Evolutionary conservation across 768 basidiomycete species (phyloP).

Genomic region (Lentinula raphanica): DNA sequence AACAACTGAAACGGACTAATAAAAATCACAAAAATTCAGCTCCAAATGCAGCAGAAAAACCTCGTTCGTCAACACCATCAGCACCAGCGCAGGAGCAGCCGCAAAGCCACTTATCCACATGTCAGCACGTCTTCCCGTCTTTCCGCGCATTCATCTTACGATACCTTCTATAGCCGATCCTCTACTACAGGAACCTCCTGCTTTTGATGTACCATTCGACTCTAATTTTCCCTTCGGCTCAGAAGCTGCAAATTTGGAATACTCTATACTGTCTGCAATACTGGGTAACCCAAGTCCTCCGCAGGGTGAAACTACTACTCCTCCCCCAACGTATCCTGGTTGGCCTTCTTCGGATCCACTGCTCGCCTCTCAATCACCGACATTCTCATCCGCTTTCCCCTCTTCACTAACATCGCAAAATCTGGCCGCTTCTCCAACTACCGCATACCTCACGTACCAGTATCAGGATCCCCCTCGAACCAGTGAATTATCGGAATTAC

Average conservation of each 20-base stretch:
- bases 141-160: slow-evolving; percentile 10
- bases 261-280: slow-evolving; percentile 90
- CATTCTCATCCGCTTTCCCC: slow-evolving; percentile 4
- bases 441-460: slow-evolving; percentile 43
- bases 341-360: slow-evolving; percentile 33
- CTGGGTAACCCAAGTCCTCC: slow-evolving; percentile 71
- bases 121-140: slow-evolving; percentile 20
- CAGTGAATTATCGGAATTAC: slow-evolving; percentile 33
- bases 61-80: slow-evolving; percentile 22
- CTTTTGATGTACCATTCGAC: slow-evolving; percentile 60
- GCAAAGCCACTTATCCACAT: slow-evolving; percentile 20
- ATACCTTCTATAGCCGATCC: slow-evolving; percentile 36
- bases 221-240: slow-evolving; percentile 70
- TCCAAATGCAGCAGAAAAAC: not conserved
- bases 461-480: slow-evolving; percentile 32
- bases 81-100: slow-evolving; percentile 27
- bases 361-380: slow-evolving; percentile 27
- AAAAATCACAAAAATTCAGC: slow-evolving; percentile 3
- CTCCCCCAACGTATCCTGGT: slow-evolving; percentile 37
- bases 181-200: slow-evolving; percentile 49
- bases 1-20: slow-evolving; percentile 46
- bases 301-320: slow-evolving; percentile 30
- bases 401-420: not conserved
- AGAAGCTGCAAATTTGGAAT: slow-evolving; percentile 90
- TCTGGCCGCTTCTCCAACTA: slow-evolving; percentile 1